A percentile compares a stretch with the other conserved stretches of the same genome.
These are phyloP conservation scores for Sarocladium strictum DNA, from an alignment of 2,329 filamentous ascomycete genomes.

Conservation along the genomic window DNA sequence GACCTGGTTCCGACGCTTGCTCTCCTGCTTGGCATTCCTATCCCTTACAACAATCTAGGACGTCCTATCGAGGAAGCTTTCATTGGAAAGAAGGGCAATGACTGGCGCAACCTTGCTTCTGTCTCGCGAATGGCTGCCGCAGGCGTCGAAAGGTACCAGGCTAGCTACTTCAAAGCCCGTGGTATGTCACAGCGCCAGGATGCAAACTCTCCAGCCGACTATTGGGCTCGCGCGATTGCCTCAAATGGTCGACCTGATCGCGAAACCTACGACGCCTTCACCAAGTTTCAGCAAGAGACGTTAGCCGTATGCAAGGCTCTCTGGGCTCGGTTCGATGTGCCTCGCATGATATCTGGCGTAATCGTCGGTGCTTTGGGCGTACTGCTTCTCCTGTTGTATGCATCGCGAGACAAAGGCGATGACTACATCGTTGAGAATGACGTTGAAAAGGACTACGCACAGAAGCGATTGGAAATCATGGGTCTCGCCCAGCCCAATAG, in stretches of 20 bases:
- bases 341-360: slow-evolving; percentile 79
- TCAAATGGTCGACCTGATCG: slow-evolving; percentile 34
- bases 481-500: slow-evolving; percentile 22
- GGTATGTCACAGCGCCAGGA: slow-evolving; percentile 58
- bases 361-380: slow-evolving; percentile 63
- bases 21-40: slow-evolving; percentile 80
- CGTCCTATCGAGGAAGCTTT: slow-evolving; percentile 93
- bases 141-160: slow-evolving; percentile 84
- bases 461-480: slow-evolving; percentile 49
- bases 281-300: slow-evolving; percentile 71
- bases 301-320: slow-evolving; percentile 73
- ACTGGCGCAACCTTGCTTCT: slow-evolving; percentile 70
- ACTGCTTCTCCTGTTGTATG: slow-evolving; percentile 65
- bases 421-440: slow-evolving; percentile 49
- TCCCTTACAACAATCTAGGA: slow-evolving; percentile 94
- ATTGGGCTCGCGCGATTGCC: slow-evolving; percentile 26
- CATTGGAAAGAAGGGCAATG: slow-evolving; percentile 58
- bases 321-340: slow-evolving; percentile 89
- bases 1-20: slow-evolving; percentile 91
- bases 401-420: slow-evolving; percentile 51
- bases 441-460: slow-evolving; percentile 52
- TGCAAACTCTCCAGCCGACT: slow-evolving; percentile 27
- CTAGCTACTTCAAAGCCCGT: slow-evolving; percentile 69
- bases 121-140: slow-evolving; percentile 74
- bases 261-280: slow-evolving; percentile 52